Conservation (phyloP, 2,329 filamentous ascomycete species). For the Phaeosphaeriaceae sp. region DNA sequence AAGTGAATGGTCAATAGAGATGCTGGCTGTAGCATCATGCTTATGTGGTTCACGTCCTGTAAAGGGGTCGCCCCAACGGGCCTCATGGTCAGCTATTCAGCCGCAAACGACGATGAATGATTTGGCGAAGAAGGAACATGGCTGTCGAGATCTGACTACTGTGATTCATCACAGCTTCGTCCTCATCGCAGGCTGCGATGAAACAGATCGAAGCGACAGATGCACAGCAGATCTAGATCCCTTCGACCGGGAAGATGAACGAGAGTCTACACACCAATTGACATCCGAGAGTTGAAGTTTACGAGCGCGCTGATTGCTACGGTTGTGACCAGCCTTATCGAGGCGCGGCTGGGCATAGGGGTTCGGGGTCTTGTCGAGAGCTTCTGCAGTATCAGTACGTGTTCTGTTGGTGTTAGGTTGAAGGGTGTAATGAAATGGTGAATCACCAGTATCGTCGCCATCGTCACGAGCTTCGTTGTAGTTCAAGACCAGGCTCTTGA, state of each 20-base stretch:
- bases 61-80: conserved; percentile 29
- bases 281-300: conserved; percentile 96
- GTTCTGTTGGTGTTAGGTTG: conserved; percentile 59
- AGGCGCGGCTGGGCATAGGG: conserved; percentile 54
- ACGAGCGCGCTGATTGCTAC: conserved; percentile 79
- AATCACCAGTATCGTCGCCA: conserved; percentile 76
- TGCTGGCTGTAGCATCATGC: conserved; percentile 32
- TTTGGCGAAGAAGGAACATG: not conserved
- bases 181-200: conserved; percentile 9
- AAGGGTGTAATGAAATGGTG: conserved; percentile 51
- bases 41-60: conserved; percentile 39
- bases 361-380: conserved; percentile 50
- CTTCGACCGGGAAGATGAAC: conserved; percentile 25
- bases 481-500: conserved; percentile 96
- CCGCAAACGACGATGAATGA: not conserved
- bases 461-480: conserved; percentile 84
- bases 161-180: conserved; percentile 12
- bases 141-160: not conserved
- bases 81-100: conserved; percentile 33
- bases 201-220: conserved; percentile 8
- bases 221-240: conserved; percentile 11
- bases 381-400: conserved; percentile 45
- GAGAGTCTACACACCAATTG: conserved; percentile 73
- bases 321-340: conserved; percentile 68
- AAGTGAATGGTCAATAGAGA: conserved; percentile 18